Conservation (phyloP, 495 filamentous ascomycete species). For the Neurospora terricola region DNA sequence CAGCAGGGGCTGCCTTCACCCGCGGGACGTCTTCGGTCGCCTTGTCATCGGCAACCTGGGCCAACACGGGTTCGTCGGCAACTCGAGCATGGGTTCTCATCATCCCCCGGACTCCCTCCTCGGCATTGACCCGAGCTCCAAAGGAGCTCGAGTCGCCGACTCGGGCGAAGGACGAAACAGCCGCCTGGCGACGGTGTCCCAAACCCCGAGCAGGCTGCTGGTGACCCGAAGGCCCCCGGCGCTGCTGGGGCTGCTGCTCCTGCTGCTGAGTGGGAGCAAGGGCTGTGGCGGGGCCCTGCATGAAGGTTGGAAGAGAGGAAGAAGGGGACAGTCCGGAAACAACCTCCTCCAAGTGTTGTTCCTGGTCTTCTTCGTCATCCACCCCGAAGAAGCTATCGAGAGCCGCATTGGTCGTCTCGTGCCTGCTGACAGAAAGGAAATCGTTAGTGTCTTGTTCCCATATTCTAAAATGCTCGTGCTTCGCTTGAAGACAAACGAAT, state of each 20-base stretch:
- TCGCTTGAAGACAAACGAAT: not conserved
- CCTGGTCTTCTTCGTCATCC: not conserved
- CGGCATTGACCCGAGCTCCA: not conserved
- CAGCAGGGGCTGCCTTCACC: not conserved
- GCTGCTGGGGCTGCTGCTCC: not conserved
- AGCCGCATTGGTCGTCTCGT: not conserved
- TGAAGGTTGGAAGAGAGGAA: not conserved
- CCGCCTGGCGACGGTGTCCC: not conserved
- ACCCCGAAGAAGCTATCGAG: not conserved
- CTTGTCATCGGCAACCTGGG: not conserved
- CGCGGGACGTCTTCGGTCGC: not conserved
- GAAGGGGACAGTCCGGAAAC: not conserved
- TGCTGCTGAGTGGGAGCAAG: not conserved
- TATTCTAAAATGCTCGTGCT: not conserved
- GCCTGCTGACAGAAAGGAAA: not conserved
- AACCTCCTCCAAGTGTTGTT: not conserved
- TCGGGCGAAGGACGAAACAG: not conserved
- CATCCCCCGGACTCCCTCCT: not conserved
- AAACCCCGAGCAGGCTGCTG: not conserved
- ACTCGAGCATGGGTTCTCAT: not conserved
- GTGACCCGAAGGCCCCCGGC: not conserved
- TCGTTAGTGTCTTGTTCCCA: not conserved
- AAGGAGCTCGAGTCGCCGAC: not conserved
- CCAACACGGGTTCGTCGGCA: not conserved
- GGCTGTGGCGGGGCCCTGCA: not conserved